Evolutionary conservation across 257 asterid genomes (phyloP).

Genomic region (Handroanthus guayacan): DNA sequence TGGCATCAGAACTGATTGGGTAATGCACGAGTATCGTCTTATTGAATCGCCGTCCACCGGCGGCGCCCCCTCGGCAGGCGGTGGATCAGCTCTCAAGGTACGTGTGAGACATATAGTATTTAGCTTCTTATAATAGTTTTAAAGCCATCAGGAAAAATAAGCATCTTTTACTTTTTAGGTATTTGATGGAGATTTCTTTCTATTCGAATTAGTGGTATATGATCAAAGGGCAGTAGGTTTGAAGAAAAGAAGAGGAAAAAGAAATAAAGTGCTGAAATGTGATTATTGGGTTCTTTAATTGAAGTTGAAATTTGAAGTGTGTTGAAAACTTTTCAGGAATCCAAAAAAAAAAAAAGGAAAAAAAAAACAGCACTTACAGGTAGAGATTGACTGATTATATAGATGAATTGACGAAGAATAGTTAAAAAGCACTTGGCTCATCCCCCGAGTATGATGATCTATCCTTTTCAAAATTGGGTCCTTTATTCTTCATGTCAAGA

Average conservation of each 20-base stretch:
- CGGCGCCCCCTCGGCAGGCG: slow-evolving; percentile 26
- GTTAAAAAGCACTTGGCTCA: neutral
- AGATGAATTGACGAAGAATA: neutral
- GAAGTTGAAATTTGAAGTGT: neutral
- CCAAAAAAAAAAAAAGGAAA: neutral
- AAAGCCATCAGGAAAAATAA: neutral
- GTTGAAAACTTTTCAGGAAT: neutral
- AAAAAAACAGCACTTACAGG: neutral
- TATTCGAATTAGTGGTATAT: neutral
- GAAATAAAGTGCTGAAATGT: neutral
- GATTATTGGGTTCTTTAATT: slow-evolving; percentile 7
- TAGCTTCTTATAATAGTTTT: neutral
- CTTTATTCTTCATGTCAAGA: slow-evolving; percentile 9
- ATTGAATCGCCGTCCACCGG: slow-evolving; percentile 34
- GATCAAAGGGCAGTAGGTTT: neutral
- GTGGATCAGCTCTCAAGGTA: slow-evolving; percentile 52
- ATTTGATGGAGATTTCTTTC: neutral
- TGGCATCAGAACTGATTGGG: slow-evolving; percentile 70
- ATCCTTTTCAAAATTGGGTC: slow-evolving; percentile 16
- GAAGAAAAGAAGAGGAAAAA: neutral
- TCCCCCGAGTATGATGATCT: neutral
- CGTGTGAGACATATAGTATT: neutral
- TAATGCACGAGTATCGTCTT: slow-evolving; percentile 80
- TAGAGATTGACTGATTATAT: neutral
- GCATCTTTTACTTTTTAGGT: neutral